Evolutionary conservation across 164 flowering plant species (phyloP), one percentile per base, ranked within the genome.

Genomic region (Hamamelis virginiana): DNA sequence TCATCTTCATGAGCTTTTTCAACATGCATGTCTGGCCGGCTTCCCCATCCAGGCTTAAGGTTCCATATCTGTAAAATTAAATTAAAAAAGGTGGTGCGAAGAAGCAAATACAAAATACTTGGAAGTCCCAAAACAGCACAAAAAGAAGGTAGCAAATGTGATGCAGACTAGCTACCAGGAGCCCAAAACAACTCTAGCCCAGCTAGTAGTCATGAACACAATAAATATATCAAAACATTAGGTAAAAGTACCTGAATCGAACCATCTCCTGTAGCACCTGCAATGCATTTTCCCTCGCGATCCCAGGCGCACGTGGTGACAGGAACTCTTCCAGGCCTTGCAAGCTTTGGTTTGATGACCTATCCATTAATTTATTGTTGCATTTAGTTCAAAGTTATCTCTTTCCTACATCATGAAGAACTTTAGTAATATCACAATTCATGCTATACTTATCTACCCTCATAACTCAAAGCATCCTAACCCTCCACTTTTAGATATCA

Each of bases 21-120:
- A 72, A 96, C 75, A 72, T 82, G 72, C 26, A 89, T 78, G 72
- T 96, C 98, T 68, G 99, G 99, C 71, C 98, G 86, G 81, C 99
- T 91, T 73, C 97, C 99, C 98, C 98, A 96, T 62, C 97, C 99
- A 73, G 99, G 91, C 82, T 89, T 96, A 66, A 90, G 80, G 76
- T 76, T 91, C 99, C 99, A 96, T 71, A 96, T 75, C 98, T 96
- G 78, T 43, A 60, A 59, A n/a, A 47, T 41, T 19, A 41, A 66
- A 45, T 62, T 12, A 27, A 46, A 18, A 45, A 15, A 13, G 19
- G 28, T 27, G 26, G 25, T 62, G 59, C 69, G 28, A 59, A 75
- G 48, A 56, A n/a, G 33, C 57, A 25, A 13, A 14, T 44, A 53
- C 11, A 51, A 58, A 67, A 26, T 16, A 18, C 41, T n/a, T n/a